A percentile compares a stretch with the other conserved stretches of the same genome.
Evolutionary conservation across 1,284 basidiomycete genomes (phyloP).

Genomic region (Pisolithus thermaeus): DNA sequence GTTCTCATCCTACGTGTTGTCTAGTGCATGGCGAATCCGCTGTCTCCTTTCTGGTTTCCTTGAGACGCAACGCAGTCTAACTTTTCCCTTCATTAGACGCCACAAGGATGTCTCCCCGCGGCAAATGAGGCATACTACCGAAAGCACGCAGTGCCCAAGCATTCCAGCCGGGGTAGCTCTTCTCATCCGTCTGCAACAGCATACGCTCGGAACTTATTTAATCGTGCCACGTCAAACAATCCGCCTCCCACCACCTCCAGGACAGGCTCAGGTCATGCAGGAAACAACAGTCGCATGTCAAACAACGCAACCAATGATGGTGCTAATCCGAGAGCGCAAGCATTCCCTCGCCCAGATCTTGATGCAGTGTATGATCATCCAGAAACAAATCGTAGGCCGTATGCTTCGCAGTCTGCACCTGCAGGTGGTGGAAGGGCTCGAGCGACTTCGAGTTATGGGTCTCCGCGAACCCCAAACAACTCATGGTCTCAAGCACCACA

Average conservation of each 20-base stretch:
- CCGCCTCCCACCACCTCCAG: conserved; percentile 24
- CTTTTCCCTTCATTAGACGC: conserved; percentile 16
- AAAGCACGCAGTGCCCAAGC: conserved; percentile 58
- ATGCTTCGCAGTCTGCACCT: conserved; percentile 11
- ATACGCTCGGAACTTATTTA: conserved; percentile 11
- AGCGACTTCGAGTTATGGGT: conserved; percentile 14
- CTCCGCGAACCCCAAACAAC: conserved; percentile 8
- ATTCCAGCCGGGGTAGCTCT: conserved; percentile 27
- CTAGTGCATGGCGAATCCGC: no score
- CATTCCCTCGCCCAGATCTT: conserved; percentile 35
- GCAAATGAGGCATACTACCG: conserved; percentile 54
- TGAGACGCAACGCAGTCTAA: not conserved
- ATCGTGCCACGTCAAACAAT: conserved; percentile 12
- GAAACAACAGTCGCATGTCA: not conserved
- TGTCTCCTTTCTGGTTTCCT: not conserved
- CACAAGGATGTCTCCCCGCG: conserved; percentile 20
- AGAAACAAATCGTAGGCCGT: conserved; percentile 15
- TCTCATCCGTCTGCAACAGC: conserved; percentile 21
- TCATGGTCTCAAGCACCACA: conserved; percentile 16
- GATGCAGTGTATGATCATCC: conserved; percentile 26
- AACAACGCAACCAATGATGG: not conserved
- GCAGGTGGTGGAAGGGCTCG: conserved; percentile 12
- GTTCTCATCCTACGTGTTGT: not conserved
- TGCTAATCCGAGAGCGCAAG: conserved; percentile 9
- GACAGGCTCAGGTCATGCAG: conserved; percentile 10